Base-by-base conservation (phyloP, 441 rosid species). In the Corymbia calophylla region DNA sequence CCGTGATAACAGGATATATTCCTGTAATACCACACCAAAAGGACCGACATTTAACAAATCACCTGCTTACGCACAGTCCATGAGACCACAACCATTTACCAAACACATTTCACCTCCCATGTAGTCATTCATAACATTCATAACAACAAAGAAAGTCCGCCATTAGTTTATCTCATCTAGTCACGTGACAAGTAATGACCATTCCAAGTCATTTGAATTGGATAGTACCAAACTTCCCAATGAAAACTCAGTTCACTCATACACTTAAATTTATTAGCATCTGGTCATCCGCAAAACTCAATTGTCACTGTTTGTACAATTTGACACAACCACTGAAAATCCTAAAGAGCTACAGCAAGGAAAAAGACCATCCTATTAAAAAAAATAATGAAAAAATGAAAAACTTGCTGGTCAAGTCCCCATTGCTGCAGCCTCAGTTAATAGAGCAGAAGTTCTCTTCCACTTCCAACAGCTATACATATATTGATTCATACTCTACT, bases 221-320 rank as follows among this genome's bases (percentile, higher is more conserved):
- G 32, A 82, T 80, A 88, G 44, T 82, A 29, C 68, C 87, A 84
- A 89, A 64, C 85, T 55, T 80, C 88, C 44, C 64, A 86, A 10
- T 39, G 48, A 53, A 86, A 81, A 35, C 51, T 86, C 70, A 49
- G 55, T 31, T 86, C 17, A 55, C 60, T 58, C 88, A 86, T 86
- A 53, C 54, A 89, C 39, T 89, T 53, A 93, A 87, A 88, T 88
- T 90, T 89, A 92, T 93, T 92, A 92, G 92, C 89, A 91, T 92
- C 93, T 93, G 93, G 91, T 89, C 91, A 89, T 92, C 91, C 53
- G 88, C 47, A 93, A 91, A 54, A 92, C 87, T 89, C 91, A 88
- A 62, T 92, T 86, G 88, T 90, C 90, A 91, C 16, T 92, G 89
- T 87, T 81, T 92, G 93, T 96, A 97, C 99, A 98, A 94, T 86